Percentiles rank a stretch among this genome's conserved stretches.
These are phyloP conservation scores for Huiozyma sinensis DNA, from an alignment of 805 yeast species.

Conservation along the genomic window DNA sequence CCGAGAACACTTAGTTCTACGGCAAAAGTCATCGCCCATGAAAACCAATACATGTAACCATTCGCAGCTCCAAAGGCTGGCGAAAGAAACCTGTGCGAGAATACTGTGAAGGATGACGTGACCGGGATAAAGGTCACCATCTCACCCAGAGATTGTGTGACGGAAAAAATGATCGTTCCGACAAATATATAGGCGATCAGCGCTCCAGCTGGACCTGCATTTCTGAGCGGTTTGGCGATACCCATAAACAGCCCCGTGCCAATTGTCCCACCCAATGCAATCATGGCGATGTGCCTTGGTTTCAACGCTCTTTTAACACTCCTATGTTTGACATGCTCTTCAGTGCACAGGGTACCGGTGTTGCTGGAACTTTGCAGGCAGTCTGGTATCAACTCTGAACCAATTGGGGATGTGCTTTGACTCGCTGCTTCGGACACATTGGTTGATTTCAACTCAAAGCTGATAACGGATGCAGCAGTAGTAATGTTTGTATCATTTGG, in stretches of 20 bases:
- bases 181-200: constrained; percentile 50
- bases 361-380: too few relatives aligned
- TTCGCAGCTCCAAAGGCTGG: constrained; percentile 59
- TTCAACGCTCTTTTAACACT: constrained; percentile 39
- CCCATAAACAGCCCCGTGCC: constrained; percentile 66
- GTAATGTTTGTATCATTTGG: too few relatives aligned
- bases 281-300: constrained; percentile 57
- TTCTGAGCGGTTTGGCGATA: constrained; percentile 13
- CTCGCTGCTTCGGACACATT: too few relatives aligned
- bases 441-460: too few relatives aligned
- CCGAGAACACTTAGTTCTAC: constrained; percentile 59
- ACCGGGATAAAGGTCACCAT: constrained; percentile 69
- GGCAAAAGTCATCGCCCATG: constrained; percentile 64
- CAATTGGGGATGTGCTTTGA: too few relatives aligned
- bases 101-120: constrained; percentile 50
- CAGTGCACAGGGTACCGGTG: too few relatives aligned
- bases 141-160: constrained; percentile 63
- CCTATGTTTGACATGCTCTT: too few relatives aligned
- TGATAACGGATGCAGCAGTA: too few relatives aligned
- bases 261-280: constrained; percentile 65
- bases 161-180: constrained; percentile 49
- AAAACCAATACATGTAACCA: constrained; percentile 61
- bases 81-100: constrained; percentile 51
- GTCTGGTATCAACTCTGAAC: too few relatives aligned
- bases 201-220: constrained; percentile 45